These are phyloP conservation scores for Dianthus caryophyllus DNA, from an alignment of 148 eudicot species.

Conservation along the genomic window DNA sequence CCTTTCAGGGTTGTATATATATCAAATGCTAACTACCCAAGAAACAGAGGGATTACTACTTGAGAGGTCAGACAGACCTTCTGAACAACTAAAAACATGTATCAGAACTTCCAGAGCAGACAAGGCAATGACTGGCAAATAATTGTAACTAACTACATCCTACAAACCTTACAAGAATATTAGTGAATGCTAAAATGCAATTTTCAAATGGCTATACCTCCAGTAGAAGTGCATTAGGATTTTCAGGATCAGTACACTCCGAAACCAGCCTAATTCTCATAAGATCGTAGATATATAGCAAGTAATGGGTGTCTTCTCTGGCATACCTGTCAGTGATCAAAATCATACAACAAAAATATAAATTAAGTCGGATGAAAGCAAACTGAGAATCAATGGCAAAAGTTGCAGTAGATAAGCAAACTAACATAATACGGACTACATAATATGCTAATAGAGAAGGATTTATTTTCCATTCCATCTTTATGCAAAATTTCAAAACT, in stretches of 20 bases:
- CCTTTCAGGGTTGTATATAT: not conserved
- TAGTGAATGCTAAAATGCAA: not conserved
- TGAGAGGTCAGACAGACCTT: not conserved
- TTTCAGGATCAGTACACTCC: constrained; percentile 40
- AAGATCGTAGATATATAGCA: constrained; percentile 77
- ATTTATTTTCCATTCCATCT: not conserved
- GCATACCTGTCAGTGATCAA: constrained; percentile 60
- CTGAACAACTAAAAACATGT: not conserved
- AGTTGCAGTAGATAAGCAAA: constrained; percentile 13
- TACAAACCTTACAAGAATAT: not conserved
- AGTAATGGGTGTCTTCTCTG: constrained; percentile 94
- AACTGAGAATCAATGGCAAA: not conserved
- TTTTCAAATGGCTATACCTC: constrained; percentile 42
- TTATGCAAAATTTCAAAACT: not conserved
- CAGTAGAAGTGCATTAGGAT: constrained; percentile 46
- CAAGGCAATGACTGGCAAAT: not conserved
- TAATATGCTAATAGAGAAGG: not conserved
- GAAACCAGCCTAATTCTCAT: constrained; percentile 60
- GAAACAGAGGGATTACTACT: not conserved
- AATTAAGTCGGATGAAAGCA: not conserved
- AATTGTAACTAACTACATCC: not conserved
- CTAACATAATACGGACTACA: not conserved
- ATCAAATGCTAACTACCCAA: not conserved
- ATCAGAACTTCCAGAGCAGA: not conserved
- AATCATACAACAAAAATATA: not conserved